Conservation (phyloP, 352 stramenopile species). For the Pythium chondricola region DNA sequence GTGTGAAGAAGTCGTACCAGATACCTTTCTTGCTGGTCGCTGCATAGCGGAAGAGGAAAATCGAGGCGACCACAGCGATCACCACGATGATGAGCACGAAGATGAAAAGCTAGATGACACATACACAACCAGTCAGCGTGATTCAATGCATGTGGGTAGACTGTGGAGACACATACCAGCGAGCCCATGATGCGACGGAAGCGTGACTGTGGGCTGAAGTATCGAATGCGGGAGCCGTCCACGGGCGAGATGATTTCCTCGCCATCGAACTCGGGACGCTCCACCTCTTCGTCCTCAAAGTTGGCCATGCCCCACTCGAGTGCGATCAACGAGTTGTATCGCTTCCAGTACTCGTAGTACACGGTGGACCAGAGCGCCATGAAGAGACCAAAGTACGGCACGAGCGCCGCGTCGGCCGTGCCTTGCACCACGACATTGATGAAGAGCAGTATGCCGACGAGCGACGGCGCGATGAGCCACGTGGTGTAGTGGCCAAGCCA, state of each 20-base stretch:
- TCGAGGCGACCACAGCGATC: conserved; percentile 53
- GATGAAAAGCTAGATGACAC: conserved; percentile 56
- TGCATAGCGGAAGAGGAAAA: conserved; percentile 68
- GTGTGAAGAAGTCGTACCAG: conserved; percentile 57
- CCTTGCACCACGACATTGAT: conserved; percentile 63
- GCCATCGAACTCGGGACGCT: conserved; percentile 67
- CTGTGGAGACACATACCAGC: conserved; percentile 26
- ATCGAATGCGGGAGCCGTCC: conserved; percentile 66
- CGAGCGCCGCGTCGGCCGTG: conserved; percentile 48
- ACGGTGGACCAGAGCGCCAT: conserved; percentile 79
- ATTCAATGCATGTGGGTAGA: background rate
- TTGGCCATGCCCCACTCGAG: conserved; percentile 72
- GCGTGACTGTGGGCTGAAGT: conserved; percentile 61
- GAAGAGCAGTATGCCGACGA: conserved; percentile 87
- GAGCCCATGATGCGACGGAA: conserved; percentile 68
- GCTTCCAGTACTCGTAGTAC: conserved; percentile 84
- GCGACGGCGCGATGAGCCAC: conserved; percentile 89
- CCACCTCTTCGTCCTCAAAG: conserved; percentile 67
- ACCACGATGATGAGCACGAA: conserved; percentile 65
- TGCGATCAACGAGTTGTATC: conserved; percentile 58
- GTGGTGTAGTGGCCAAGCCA: conserved; percentile 94
- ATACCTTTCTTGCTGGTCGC: conserved; percentile 32
- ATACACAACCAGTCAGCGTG: background rate
- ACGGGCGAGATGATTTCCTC: conserved; percentile 66
- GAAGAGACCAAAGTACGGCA: conserved; percentile 77